phyloP scores from a whole-genome alignment of 768 basidiomycete genomes.

The Auricularia sp. region DNA sequence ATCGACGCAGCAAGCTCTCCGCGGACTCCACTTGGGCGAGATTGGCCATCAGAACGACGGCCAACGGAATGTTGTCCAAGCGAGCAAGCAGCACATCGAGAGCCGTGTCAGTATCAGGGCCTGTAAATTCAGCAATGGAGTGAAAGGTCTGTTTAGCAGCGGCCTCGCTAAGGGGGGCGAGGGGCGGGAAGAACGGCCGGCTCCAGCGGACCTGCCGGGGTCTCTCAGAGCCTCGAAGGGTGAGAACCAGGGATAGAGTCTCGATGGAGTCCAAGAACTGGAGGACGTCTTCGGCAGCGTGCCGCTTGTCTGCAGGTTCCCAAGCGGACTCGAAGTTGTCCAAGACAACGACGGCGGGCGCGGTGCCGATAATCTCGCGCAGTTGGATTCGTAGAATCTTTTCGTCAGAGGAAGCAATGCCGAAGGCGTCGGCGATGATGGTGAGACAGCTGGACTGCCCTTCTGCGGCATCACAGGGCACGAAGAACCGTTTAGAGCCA shows the following conservation, averaged over 20 bases:
- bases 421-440: background rate
- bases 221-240: conserved; percentile 15
- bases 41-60: conserved; percentile 26
- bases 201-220: conserved; percentile 14
- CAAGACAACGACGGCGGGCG: conserved; percentile 10
- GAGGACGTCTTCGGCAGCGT: conserved; percentile 13
- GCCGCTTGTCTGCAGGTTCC: conserved; percentile 10
- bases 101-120: conserved; percentile 10
- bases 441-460: background rate
- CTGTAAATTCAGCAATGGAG: conserved; percentile 13
- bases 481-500: conserved; percentile 19
- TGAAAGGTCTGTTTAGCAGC: conserved; percentile 13
- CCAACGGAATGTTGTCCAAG: conserved; percentile 15
- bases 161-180: conserved; percentile 11
- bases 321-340: conserved; percentile 18
- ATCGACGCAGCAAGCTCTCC: conserved; percentile 5
- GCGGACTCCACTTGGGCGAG: conserved; percentile 7
- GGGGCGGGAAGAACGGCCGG: conserved; percentile 11
- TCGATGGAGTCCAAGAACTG: conserved; percentile 7
- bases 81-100: conserved; percentile 11
- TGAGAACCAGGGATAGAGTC: conserved; percentile 13
- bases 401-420: background rate
- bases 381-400: background rate
- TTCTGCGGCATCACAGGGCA: conserved; percentile 20
- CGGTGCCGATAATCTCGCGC: conserved; percentile 4